Base-by-base conservation (phyloP, 2,329 filamentous ascomycete species). In the Mycosphaerelloides madeirae region DNA sequence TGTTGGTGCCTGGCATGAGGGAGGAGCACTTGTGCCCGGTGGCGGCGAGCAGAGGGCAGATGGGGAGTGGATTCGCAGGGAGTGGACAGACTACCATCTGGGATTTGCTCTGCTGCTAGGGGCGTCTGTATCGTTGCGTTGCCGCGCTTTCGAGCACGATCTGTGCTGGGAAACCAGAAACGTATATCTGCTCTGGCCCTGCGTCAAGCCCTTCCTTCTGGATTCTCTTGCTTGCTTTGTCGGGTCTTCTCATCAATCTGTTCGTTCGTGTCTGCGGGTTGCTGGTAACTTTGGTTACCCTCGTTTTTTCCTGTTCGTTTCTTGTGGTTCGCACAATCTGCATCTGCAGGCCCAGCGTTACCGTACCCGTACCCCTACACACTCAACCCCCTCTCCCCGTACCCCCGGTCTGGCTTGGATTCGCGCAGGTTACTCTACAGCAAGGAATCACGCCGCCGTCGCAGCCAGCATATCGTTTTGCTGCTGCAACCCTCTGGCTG, bases 381-480 rank as follows among this genome's bases (percentile, higher is more conserved):
- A n/a, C n/a, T n/a, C n/a, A n/a, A n/a, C n/a, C n/a, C n/a, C n/a
- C n/a, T n/a, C 15, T 6, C 20, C 6, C 25, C 37, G 19, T 19
- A 15, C 39, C 40, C 49, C 54, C 40, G 45, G 49, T 53, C 49
- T 25, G 22, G 22, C 22, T 25, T 25, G 20, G 41, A 42, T 29
- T 35, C 36, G 22, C 22, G 41, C 37, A 46, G 54, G 59, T 61
- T 62, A 62, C 60, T 57, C 58, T 53, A 58, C 60, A 59, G 59
- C 58, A 61, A 60, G 57, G 58, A 56, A 56, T 46, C 49, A 49
- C 44, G 22, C 22, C 22, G 22, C 22, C 22, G 22, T 9, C 22
- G 38, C 43, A 46, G n/a, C n/a, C n/a, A n/a, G n/a, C 44, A 41
- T 44, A 32, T 22, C 33, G 28, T 19, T 9, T 9, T 25, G 22